Evolutionary conservation across 768 basidiomycete genomes (phyloP).

Genomic region (Sporobolomyces phaffii): DNA sequence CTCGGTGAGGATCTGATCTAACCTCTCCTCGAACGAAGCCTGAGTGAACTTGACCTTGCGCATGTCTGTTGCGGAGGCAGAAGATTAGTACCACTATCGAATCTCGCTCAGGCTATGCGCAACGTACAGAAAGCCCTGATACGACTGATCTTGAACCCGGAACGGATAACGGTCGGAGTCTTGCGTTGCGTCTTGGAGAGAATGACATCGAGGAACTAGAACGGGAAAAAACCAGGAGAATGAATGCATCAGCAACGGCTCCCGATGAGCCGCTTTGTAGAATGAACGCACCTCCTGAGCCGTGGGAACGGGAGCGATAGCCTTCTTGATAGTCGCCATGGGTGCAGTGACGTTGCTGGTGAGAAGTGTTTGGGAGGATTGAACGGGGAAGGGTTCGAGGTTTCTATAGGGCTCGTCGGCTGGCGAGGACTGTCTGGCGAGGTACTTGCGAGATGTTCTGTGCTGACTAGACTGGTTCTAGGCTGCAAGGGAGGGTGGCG

Average conservation of each 20-base stretch:
- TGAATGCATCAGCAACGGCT: conserved; percentile 19
- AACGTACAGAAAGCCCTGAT: conserved; percentile 59
- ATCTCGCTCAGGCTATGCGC: no score
- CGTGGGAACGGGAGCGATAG: conserved; percentile 96
- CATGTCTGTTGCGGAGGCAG: conserved; percentile 57
- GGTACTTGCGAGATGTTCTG: background rate
- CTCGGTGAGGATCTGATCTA: conserved; percentile 84
- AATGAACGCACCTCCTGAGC: conserved; percentile 89
- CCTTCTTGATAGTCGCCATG: conserved; percentile 54
- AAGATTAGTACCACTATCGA: conserved; percentile 46
- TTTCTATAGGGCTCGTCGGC: background rate
- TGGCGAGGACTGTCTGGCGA: no score
- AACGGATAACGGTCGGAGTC: conserved; percentile 97
- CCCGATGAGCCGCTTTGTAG: no score
- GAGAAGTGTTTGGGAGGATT: background rate
- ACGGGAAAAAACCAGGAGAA: background rate
- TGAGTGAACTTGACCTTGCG: conserved; percentile 99
- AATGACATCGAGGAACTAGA: conserved; percentile 65
- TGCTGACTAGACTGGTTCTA: background rate
- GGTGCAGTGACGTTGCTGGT: no score
- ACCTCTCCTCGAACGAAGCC: conserved; percentile 91
- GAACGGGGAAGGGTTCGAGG: background rate
- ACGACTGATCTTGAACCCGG: conserved; percentile 99
- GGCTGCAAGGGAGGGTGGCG: no score
- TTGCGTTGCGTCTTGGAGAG: conserved; percentile 91